Evolutionary conservation across 257 asterid genomes (phyloP), one percentile per base, ranked within the genome.

Genomic region (Gardenia jasminoides): DNA sequence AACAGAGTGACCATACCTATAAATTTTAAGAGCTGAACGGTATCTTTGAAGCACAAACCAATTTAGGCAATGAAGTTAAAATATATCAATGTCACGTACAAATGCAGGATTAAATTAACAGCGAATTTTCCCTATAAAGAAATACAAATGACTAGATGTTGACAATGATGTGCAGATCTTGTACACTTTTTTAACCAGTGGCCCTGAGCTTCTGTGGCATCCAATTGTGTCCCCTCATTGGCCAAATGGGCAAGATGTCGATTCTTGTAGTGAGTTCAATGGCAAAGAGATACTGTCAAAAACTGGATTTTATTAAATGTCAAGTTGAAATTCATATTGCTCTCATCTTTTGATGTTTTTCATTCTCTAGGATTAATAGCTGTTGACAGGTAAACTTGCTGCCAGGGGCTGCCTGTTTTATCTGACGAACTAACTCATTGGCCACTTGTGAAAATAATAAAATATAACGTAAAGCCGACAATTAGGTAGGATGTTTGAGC

Each of bases 221-320:
- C 82, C 44, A 66, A 36, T 78, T 39, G 12, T 73, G 69, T 36
- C 62, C 30, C 74, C 72, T 74, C 19, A 82, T 67, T 54, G 85
- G 68, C 74, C 54, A 74, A 8, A 56, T 56, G 47, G 66, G 43
- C 24, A 30, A 26, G 7, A 56, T 67, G 11, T 39, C 70, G 70
- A 67, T 52, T 82, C 24, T n/a, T n/a, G 3, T 39, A 47, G 28
- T 16, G 26, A 67, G 74, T 54, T 62, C 16, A 70, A 41, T 72
- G 75, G 47, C 82, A 68, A 66, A 68, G 61, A 33, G 62, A 6
- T 30, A 58, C 16, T 36, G 33, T 72, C 70, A 8, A 1, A 1
- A 44, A 70, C 20, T 6, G 70, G 16, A 66, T 65, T n/a, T 54
- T 67, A 59, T 6, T 19, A 26, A 39, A 47, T 28, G 28, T 19